phyloP scores from a whole-genome alignment of 2,329 filamentous ascomycete species.

The Diaporthe vexans region DNA sequence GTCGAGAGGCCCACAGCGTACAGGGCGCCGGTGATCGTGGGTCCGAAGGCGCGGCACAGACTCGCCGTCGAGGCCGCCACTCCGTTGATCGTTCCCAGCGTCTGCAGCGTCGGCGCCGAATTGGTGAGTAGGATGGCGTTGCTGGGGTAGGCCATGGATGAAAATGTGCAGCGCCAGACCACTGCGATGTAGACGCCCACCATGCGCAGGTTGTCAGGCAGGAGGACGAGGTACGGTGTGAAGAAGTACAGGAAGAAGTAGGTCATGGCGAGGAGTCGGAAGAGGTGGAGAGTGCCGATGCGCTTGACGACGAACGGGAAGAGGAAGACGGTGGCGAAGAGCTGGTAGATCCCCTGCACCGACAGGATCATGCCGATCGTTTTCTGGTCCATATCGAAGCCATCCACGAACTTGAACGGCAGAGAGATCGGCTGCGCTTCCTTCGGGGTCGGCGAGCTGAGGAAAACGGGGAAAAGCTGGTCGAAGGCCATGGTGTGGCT shows the following conservation, averaged over 20 bases:
- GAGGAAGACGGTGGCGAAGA: constrained; percentile 86
- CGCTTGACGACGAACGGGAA: constrained; percentile 83
- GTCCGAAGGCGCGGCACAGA: constrained; percentile 88
- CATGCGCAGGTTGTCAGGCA: constrained; percentile 80
- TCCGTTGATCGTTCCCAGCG: constrained; percentile 93
- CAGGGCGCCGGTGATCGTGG: constrained; percentile 87
- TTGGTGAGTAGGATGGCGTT: constrained; percentile 92
- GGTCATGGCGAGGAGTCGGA: constrained; percentile 82
- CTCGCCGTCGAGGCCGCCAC: constrained; percentile 93
- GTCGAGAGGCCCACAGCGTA: constrained; percentile 84
- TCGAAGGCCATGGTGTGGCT: constrained; percentile 98
- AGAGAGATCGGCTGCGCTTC: constrained; percentile 68
- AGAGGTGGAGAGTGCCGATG: constrained; percentile 84
- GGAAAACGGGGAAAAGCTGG: constrained; percentile 91
- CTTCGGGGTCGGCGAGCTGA: constrained; percentile 75
- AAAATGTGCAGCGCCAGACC: constrained; percentile 93
- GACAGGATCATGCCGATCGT: constrained; percentile 90
- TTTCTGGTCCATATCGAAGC: constrained; percentile 86
- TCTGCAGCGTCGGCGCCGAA: constrained; percentile 84
- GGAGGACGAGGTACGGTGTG: constrained; percentile 89
- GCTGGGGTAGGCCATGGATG: constrained; percentile 91
- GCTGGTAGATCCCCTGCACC: constrained; percentile 89
- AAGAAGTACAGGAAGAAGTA: constrained; percentile 92
- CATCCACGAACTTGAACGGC: constrained; percentile 90
- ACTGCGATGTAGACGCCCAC: constrained; percentile 82